A percentile compares a stretch with the other conserved stretches of the same genome.
Evolutionary conservation across 164 flowering plant genomes (phyloP).

Genomic region (Protea cynaroides): DNA sequence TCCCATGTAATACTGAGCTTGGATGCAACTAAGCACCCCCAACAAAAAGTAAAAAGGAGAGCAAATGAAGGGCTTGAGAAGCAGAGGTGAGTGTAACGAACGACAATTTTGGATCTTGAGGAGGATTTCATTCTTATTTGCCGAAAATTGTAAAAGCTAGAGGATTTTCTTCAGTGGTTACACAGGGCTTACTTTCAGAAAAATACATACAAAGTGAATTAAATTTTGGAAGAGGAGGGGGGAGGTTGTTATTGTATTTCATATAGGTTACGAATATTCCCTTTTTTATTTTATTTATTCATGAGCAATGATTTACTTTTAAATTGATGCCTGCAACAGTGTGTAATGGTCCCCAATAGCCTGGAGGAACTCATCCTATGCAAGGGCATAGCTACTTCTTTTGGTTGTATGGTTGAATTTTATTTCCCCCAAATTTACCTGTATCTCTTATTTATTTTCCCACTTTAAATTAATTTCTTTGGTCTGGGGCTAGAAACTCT

Average conservation of each 20-base stretch:
- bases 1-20: background rate
- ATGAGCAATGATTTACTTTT: background rate
- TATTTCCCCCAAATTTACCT: no score
- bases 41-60: no score
- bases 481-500: no score
- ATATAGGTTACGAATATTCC: background rate
- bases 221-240: no score
- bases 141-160: background rate
- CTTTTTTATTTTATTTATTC: background rate
- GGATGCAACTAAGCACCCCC: background rate
- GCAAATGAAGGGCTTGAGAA: background rate
- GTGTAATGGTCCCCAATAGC: no score
- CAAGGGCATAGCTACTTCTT: no score
- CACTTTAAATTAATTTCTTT: no score
- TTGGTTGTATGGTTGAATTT: no score
- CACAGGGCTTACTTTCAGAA: background rate
- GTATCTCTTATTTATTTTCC: no score
- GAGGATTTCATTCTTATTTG: background rate
- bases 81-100: background rate
- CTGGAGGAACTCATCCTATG: no score
- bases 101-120: background rate
- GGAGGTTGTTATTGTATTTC: background rate
- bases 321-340: background rate
- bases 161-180: background rate
- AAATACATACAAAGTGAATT: background rate